Evolutionary conservation across 257 asterid species (phyloP).

Genomic region (Ligustrum vulgare): DNA sequence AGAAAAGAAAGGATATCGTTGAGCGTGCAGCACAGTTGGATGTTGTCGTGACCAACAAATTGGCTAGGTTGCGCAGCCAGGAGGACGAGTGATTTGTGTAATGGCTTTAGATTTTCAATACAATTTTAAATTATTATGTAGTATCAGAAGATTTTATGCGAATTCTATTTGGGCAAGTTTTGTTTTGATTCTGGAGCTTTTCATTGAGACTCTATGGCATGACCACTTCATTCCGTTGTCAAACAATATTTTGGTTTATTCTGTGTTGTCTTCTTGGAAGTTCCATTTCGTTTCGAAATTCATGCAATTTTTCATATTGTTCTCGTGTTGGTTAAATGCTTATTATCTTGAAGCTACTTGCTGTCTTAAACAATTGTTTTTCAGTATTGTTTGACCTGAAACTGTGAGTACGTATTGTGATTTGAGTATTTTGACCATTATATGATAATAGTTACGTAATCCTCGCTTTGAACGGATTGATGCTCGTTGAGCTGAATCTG

Average conservation of each 20-base stretch:
- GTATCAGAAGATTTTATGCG: slow-evolving; percentile 2
- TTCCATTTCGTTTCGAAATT: background rate
- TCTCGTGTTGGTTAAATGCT: too few species aligned
- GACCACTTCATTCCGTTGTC: background rate
- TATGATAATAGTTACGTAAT: too few species aligned
- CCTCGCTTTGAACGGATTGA: too few species aligned
- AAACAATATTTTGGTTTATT: background rate
- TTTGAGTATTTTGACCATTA: too few species aligned
- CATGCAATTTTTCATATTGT: background rate
- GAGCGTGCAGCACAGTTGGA: slow-evolving; percentile 33
- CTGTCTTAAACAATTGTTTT: too few species aligned
- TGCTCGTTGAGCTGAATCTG: too few species aligned
- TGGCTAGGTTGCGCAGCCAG: slow-evolving; percentile 34
- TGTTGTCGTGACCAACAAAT: slow-evolving; percentile 31
- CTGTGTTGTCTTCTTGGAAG: background rate
- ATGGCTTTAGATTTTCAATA: background rate
- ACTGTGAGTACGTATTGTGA: too few species aligned
- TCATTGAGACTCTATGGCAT: background rate
- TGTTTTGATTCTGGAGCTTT: background rate
- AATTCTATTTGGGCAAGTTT: background rate
- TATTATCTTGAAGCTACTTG: too few species aligned
- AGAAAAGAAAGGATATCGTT: slow-evolving; percentile 32
- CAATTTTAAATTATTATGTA: background rate
- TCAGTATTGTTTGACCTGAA: too few species aligned
- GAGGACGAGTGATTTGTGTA: slow-evolving; percentile 26